Conservation (phyloP, 192 early-diverging fungal species). For the Backusella mclennaniae region DNA sequence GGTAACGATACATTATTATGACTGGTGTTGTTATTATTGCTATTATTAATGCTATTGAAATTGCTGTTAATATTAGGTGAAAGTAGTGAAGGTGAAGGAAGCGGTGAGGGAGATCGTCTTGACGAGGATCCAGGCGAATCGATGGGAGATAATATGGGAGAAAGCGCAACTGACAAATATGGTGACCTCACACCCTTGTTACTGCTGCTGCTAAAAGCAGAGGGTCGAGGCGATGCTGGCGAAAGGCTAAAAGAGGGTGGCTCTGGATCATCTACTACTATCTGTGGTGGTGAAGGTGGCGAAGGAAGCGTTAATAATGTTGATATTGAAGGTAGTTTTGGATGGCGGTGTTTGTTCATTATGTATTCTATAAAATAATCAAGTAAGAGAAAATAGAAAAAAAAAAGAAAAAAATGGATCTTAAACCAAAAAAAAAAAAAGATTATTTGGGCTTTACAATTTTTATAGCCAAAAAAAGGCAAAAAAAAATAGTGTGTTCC, state of each 20-base stretch:
- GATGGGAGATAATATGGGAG: conserved; percentile 18
- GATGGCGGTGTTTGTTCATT: conserved; percentile 1
- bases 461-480: conserved; percentile 1
- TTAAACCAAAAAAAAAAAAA: conserved; percentile 16
- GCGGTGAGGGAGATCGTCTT: background rate
- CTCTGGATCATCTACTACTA: conserved; percentile 6
- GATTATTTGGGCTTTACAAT: background rate
- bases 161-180: background rate
- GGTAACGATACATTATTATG: conserved; percentile 6
- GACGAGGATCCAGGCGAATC: conserved; percentile 1
- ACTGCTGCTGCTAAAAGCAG: background rate
- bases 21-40: background rate
- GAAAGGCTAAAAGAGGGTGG: background rate
- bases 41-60: background rate
- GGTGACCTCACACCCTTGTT: background rate
- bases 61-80: background rate
- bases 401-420: conserved; percentile 1
- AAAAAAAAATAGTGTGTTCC: conserved; percentile 5
- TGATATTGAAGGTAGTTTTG: conserved; percentile 7
- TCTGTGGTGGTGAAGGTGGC: conserved; percentile 1
- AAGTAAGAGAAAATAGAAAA: conserved; percentile 5
- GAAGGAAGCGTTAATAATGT: background rate
- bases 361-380: background rate
- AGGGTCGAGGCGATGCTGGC: conserved; percentile 9
- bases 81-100: conserved; percentile 7